Conservation (phyloP, 352 stramenopile species). For the Phytophthora pini region DNA sequence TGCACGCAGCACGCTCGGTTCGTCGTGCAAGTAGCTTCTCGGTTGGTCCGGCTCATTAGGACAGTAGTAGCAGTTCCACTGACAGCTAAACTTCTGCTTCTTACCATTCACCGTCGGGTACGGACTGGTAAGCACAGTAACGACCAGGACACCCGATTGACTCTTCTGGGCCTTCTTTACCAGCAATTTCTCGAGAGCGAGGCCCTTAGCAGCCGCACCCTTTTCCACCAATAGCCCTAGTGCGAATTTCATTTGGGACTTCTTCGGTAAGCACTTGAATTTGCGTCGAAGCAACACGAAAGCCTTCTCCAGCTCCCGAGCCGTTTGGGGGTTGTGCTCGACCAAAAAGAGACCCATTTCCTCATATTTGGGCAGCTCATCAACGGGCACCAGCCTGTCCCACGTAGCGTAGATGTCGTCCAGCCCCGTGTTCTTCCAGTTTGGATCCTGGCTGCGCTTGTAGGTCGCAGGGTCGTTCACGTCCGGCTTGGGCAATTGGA, state of each 20-base stretch:
- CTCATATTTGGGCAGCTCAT: conserved; percentile 75
- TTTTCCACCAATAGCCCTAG: conserved; percentile 79
- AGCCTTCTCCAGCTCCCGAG: conserved; percentile 83
- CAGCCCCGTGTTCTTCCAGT: conserved; percentile 86
- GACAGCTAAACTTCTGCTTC: conserved; percentile 93
- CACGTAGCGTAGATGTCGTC: conserved; percentile 90
- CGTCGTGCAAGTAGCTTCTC: conserved; percentile 93
- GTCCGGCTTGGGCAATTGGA: conserved; percentile 31
- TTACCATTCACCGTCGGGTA: conserved; percentile 84
- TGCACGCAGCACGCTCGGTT: conserved; percentile 92
- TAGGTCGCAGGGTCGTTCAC: conserved; percentile 87
- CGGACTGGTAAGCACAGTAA: conserved; percentile 93
- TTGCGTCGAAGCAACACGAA: conserved; percentile 83
- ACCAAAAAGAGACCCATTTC: conserved; percentile 88
- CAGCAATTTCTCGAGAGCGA: conserved; percentile 79
- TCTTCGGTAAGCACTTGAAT: conserved; percentile 92
- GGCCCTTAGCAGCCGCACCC: conserved; percentile 47
- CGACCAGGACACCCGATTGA: conserved; percentile 90
- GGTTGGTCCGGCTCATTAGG: conserved; percentile 93
- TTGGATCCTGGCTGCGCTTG: conserved; percentile 79
- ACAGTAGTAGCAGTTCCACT: conserved; percentile 97
- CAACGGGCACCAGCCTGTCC: conserved; percentile 81
- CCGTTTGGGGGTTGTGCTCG: conserved; percentile 70
- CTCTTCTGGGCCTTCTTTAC: conserved; percentile 92
- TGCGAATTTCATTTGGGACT: conserved; percentile 92